Evolutionary conservation across 768 basidiomycete species (phyloP), one percentile per base, ranked within the genome.

Genomic region (Porphyrellus cyaneotinctus): DNA sequence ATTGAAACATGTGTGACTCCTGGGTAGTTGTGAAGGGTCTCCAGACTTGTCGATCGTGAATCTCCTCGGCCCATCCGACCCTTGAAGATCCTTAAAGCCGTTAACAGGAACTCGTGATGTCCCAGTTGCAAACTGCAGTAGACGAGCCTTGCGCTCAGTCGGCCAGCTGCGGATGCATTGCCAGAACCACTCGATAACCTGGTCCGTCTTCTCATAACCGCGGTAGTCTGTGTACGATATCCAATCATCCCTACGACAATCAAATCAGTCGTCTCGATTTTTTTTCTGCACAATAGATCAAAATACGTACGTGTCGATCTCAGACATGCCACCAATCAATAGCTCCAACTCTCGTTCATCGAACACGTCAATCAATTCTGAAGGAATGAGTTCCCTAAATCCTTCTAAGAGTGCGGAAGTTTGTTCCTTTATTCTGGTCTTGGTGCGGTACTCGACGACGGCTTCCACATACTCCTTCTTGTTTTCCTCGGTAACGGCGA

Each of bases 1-100:
- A 66, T 95, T 95, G 78, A 97, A 95, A 71, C 94, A 97, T 2
- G 93, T 97, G 68, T 95, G 94, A 60, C 86, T 88, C 65, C 94
- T 82, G 3, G 94, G 94, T 44, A 97, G 68, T 42, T 91, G 90
- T 14, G 80, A 82, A 12, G 91, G 87, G 66, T 95, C 93, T 6
- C 94, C 94, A 20, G 86, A 87, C 71, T 95, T 95, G 72, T 97
- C 93, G 54, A 97, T 94, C 12, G 94, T 97, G 68, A 97, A 97
- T 54, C 93, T 75, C 51, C 93, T 75, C 3, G 94, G 93, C 0
- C 93, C 93, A 69, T 97, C 93, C 0, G 88, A 90, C 10, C 93
- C 93, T 71, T 95, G 93, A 8, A 95, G 75, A 64, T 95, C 93
- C 65, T 94, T 94, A 78, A 95, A 95, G 1, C 93, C 94, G 64